phyloP scores from a whole-genome alignment of 2,329 filamentous ascomycete species.

The Fusarium sp. region DNA sequence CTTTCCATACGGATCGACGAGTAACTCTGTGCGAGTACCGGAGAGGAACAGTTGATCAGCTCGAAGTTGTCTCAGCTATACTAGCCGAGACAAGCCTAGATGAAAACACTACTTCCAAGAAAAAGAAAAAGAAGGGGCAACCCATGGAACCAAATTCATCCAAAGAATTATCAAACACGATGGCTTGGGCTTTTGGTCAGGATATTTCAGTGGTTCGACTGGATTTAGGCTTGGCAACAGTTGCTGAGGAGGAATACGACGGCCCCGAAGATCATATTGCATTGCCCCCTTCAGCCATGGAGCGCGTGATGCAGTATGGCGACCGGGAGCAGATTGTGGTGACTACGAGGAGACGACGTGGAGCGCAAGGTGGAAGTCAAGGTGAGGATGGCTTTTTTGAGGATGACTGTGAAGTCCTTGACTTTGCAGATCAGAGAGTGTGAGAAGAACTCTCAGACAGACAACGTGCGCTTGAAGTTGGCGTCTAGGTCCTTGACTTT shows the following conservation, averaged over 20 bases:
- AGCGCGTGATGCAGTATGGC: slow-evolving; percentile 66
- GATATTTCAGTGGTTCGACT: slow-evolving; percentile 59
- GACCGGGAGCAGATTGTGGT: slow-evolving; percentile 82
- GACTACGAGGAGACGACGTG: slow-evolving; percentile 75
- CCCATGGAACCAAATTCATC: slow-evolving; percentile 25
- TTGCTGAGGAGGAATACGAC: slow-evolving; percentile 61
- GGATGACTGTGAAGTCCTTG: slow-evolving; percentile 89
- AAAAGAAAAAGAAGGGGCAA: slow-evolving; percentile 49
- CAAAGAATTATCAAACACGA: slow-evolving; percentile 23
- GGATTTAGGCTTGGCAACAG: slow-evolving; percentile 57
- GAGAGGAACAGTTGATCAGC: slow-evolving; percentile 43
- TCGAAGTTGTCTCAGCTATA: slow-evolving; percentile 50
- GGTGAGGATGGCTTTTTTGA: slow-evolving; percentile 87
- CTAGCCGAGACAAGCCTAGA: slow-evolving; percentile 54
- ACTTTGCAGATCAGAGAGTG: slow-evolving; percentile 79
- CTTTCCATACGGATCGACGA: slow-evolving; percentile 90
- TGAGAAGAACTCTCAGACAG: slow-evolving; percentile 45
- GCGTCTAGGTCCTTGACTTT: slow-evolving; percentile 27
- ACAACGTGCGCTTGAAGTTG: slow-evolving; percentile 12
- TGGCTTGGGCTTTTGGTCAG: slow-evolving; percentile 69
- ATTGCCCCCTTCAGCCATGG: slow-evolving; percentile 70
- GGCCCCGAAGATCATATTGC: slow-evolving; percentile 65
- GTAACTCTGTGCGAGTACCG: slow-evolving; percentile 78
- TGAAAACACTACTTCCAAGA: slow-evolving; percentile 47
- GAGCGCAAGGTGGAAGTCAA: slow-evolving; percentile 55